A percentile compares a stretch with the other conserved stretches of the same genome.
Evolutionary conservation across 768 basidiomycete genomes (phyloP).

Genomic region (Tubosaeta sp.): DNA sequence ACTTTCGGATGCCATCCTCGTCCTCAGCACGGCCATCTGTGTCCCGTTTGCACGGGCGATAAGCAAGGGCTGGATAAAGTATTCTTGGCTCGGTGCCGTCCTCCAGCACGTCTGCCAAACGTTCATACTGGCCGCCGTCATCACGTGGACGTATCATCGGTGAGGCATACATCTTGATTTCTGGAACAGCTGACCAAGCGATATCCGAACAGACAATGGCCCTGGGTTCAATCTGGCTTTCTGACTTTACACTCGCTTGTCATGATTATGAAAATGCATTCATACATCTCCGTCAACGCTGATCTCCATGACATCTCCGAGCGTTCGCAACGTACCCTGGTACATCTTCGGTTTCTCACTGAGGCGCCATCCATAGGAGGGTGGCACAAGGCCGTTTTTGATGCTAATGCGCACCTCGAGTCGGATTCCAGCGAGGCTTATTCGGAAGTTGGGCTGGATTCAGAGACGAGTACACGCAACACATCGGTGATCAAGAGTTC

Average conservation of each 20-base stretch:
- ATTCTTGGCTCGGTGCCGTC: constrained; percentile 69
- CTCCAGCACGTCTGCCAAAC: constrained; percentile 84
- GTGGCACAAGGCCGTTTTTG: constrained; percentile 56
- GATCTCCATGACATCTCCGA: constrained; percentile 57
- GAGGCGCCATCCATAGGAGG: constrained; percentile 49
- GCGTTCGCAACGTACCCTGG: constrained; percentile 42
- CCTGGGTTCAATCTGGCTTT: constrained; percentile 95
- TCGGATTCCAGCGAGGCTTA: constrained; percentile 18
- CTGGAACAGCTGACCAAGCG: not conserved
- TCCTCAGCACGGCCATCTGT: constrained; percentile 68
- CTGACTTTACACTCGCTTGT: constrained; percentile 83
- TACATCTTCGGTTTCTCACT: constrained; percentile 44
- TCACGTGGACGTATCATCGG: constrained; percentile 91
- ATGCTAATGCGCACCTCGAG: constrained; percentile 43
- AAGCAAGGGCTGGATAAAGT: constrained; percentile 73
- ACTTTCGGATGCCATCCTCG: constrained; percentile 77
- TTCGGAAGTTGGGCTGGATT: constrained; percentile 6
- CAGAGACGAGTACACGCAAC: constrained; percentile 40
- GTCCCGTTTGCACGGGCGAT: constrained; percentile 82
- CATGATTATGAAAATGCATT: constrained; percentile 96
- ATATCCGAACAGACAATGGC: constrained; percentile 68
- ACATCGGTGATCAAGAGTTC: constrained; percentile 42
- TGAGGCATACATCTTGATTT: constrained; percentile 23
- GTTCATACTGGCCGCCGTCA: constrained; percentile 60
- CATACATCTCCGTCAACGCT: constrained; percentile 87